A percentile compares a stretch with the other conserved stretches of the same genome.
These are phyloP conservation scores for Daedaleopsis sinensis DNA, from an alignment of 768 basidiomycete genomes.

Conservation along the genomic window DNA sequence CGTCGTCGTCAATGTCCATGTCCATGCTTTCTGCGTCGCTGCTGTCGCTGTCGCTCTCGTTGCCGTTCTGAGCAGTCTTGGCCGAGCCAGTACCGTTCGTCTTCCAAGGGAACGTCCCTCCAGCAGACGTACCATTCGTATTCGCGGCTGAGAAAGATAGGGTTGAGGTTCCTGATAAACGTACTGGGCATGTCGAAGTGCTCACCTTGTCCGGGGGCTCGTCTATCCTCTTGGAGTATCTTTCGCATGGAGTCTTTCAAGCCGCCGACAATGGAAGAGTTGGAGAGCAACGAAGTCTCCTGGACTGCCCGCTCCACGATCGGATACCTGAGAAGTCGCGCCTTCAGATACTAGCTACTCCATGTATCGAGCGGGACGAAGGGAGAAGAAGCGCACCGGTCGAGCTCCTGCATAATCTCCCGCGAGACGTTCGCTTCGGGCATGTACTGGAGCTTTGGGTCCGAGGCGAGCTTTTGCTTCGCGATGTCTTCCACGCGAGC, in stretches of 20 bases:
- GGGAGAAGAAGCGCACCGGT: conserved; percentile 47
- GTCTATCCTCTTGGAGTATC: conserved; percentile 35
- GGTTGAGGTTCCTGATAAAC: neutral
- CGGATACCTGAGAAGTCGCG: conserved; percentile 53
- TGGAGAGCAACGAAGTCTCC: conserved; percentile 24
- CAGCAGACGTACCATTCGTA: neutral
- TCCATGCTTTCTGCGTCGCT: conserved; percentile 20
- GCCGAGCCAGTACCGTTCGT: neutral
- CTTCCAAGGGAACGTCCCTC: neutral
- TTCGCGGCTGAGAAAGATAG: neutral
- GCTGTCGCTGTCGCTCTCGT: conserved; percentile 17
- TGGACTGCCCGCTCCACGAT: conserved; percentile 62
- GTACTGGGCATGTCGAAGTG: neutral
- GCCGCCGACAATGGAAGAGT: conserved; percentile 35
- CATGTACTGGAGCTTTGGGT: conserved; percentile 54
- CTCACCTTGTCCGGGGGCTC: conserved; percentile 3
- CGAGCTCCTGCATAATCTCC: conserved; percentile 73
- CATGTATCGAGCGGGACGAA: too few species aligned
- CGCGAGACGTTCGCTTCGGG: conserved; percentile 55
- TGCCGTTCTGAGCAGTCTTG: neutral
- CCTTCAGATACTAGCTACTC: too few species aligned
- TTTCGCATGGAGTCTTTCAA: conserved; percentile 39
- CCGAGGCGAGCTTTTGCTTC: conserved; percentile 53
- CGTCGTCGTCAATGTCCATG: conserved; percentile 16
- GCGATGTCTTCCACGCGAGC: conserved; percentile 64